Base-by-base conservation (phyloP, 192 early-diverging fungal species). In the Entomortierella parvispora region DNA sequence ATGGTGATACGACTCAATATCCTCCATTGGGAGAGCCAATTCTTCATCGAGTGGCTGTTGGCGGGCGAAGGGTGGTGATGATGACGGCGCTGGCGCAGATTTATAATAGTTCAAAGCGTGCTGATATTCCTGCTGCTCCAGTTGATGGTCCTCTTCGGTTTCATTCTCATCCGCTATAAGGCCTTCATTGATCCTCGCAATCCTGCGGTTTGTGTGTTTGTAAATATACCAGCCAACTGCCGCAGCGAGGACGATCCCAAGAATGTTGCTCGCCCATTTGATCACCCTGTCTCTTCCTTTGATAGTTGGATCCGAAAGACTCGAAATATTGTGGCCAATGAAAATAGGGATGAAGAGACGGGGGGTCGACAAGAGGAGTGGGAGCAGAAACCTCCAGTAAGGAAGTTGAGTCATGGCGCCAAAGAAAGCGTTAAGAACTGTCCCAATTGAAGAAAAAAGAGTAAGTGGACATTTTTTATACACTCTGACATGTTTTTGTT, bases 351-450 rank as follows among this genome's bases (percentile, higher is more conserved):
- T 12, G 63, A 75, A 67, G n/a, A 75, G 45, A 14, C 62, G 71
- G 9, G 71, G 71, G 1, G 63, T 75, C 1, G 71, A 75, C 2
- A 75, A 45, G 4, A 58, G 46, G 9, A 63, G 65, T 4, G 71
- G 63, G 12, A 75, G 12, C 29, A 75, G 60, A 52, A 75, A 75
- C n/a, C 49, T 75, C 64, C 64, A 75, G 51, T 62, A 75, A 0
- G 71, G 52, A 15, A 75, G 42, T 26, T 62, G 29, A 5, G 71
- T 75, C 64, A 75, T 62, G 11, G 71, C 58, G 2, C 71, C 71
- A 56, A 75, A 75, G 20, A 65, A 66, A 1, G 71, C 71, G 44
- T 75, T 75, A 4, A 75, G 55, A 7, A 75, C 71, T 75, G 43
- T 32, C 14, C 8, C 14, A 1, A 12, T 23, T 2, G 2, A n/a